Percentiles rank a stretch among this genome's conserved stretches.
phyloP scores from a whole-genome alignment of 2,329 filamentous ascomycete genomes.

The Penicillium verrucosum region DNA sequence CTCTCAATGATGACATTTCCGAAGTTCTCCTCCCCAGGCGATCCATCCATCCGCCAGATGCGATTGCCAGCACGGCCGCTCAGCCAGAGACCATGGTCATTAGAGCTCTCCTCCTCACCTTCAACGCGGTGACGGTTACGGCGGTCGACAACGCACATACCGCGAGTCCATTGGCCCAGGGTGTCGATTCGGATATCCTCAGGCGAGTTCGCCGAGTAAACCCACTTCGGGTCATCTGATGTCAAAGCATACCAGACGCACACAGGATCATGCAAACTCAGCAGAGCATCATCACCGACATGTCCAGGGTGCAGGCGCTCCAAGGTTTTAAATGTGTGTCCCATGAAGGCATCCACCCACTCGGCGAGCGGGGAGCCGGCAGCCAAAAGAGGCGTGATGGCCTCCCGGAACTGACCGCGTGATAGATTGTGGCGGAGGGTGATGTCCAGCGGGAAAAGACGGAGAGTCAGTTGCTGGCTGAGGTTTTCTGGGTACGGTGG shows the following conservation, averaged over 20 bases:
- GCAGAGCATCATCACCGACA: conserved; percentile 49
- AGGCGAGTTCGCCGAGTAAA: conserved; percentile 49
- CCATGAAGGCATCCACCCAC: conserved; percentile 71
- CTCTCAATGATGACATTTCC: conserved; percentile 63
- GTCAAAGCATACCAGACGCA: conserved; percentile 76
- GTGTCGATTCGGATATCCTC: conserved; percentile 92
- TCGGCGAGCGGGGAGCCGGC: conserved; percentile 68
- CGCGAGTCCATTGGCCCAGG: conserved; percentile 87
- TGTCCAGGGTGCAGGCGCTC: conserved; percentile 58
- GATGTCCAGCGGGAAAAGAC: conserved; percentile 73
- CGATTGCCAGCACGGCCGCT: conserved; percentile 72
- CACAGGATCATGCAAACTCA: conserved; percentile 73
- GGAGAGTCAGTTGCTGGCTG: conserved; percentile 62
- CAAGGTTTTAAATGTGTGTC: conserved; percentile 68
- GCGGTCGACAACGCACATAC: conserved; percentile 82
- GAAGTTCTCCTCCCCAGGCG: conserved; percentile 67
- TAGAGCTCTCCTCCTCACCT: conserved; percentile 57
- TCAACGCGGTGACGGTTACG: conserved; percentile 50
- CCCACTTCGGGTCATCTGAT: conserved; percentile 37
- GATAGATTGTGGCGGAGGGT: conserved; percentile 68
- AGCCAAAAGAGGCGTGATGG: conserved; percentile 55
- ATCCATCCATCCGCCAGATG: conserved; percentile 66
- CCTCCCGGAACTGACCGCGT: conserved; percentile 56
- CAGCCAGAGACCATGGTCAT: conserved; percentile 75
- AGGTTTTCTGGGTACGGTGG: conserved; percentile 63